Evolutionary conservation across 176 grass and related monocot species (phyloP).

Genomic region (Oryza glaberrima): DNA sequence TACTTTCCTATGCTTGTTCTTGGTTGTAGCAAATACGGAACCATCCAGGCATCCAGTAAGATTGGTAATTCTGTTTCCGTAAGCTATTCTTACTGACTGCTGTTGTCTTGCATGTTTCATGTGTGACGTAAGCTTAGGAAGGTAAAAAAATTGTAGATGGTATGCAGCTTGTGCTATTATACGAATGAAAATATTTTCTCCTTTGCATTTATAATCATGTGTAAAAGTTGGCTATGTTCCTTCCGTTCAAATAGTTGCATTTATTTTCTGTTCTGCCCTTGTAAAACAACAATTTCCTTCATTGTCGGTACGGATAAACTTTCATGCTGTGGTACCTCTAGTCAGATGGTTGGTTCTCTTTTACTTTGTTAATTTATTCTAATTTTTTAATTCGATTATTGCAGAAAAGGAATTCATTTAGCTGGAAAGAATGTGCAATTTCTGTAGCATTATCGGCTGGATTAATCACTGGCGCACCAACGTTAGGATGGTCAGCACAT

Average conservation of each 20-base stretch:
- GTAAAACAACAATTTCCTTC: neutral
- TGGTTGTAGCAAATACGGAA: neutral
- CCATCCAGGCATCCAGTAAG: slow-evolving; percentile 19
- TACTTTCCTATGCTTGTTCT: neutral
- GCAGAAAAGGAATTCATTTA: slow-evolving; percentile 69
- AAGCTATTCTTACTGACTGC: neutral
- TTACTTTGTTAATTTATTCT: slow-evolving; percentile 8
- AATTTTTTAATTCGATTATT: slow-evolving; percentile 29
- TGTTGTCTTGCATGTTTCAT: neutral
- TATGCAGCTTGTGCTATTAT: slow-evolving; percentile 7
- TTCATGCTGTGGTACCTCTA: slow-evolving; percentile 1
- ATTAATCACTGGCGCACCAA: slow-evolving; percentile 57
- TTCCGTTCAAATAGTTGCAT: neutral
- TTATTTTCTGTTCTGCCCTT: neutral
- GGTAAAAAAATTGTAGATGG: neutral
- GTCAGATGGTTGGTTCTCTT: neutral
- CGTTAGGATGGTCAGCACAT: slow-evolving; percentile 49
- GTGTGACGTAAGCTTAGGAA: slow-evolving; percentile 18
- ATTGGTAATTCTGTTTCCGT: neutral
- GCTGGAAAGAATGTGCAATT: slow-evolving; percentile 74
- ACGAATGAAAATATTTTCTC: neutral
- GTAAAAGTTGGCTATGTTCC: neutral
- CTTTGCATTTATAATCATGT: neutral
- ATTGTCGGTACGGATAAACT: neutral
- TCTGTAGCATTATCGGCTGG: slow-evolving; percentile 85